Evolutionary conservation across 2,329 filamentous ascomycete species (phyloP).

Genomic region (Trichoderma koningii): DNA sequence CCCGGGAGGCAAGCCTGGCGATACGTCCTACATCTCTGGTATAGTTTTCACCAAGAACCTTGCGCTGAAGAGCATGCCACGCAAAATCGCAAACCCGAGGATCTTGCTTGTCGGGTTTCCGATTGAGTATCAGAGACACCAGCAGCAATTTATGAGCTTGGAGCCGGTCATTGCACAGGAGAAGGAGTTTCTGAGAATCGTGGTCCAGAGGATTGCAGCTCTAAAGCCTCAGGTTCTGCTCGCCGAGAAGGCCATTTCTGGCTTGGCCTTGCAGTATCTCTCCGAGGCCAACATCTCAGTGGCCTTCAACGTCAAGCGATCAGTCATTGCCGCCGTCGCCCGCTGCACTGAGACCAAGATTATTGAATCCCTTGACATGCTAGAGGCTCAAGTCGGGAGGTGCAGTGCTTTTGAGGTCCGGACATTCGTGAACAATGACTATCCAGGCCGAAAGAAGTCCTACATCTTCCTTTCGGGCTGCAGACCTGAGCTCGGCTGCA

Average conservation of each 20-base stretch:
- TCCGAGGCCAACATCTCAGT: conserved; percentile 89
- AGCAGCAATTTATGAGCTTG: conserved; percentile 91
- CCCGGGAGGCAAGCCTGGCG: conserved; percentile 81
- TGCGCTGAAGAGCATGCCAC: conserved; percentile 92
- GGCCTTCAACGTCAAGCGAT: conserved; percentile 94
- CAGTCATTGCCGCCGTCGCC: conserved; percentile 92
- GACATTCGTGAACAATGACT: conserved; percentile 81
- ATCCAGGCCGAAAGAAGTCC: conserved; percentile 79
- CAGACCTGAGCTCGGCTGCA: conserved; percentile 86
- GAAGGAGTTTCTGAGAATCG: conserved; percentile 85
- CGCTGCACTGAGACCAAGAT: conserved; percentile 89
- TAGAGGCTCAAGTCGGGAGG: conserved; percentile 70
- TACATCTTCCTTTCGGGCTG: conserved; percentile 96
- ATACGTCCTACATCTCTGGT: conserved; percentile 95
- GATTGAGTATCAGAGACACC: conserved; percentile 87
- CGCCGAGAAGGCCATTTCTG: conserved; percentile 91
- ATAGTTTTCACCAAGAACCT: conserved; percentile 98
- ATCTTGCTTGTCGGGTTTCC: conserved; percentile 94
- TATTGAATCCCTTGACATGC: conserved; percentile 91
- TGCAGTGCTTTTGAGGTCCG: conserved; percentile 92
- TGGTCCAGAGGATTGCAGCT: conserved; percentile 88
- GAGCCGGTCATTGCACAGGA: conserved; percentile 97
- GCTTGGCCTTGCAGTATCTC: conserved; percentile 83
- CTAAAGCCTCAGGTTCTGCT: conserved; percentile 82
- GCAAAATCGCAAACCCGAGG: conserved; percentile 78